Percentiles rank a stretch among this genome's conserved stretches.
Evolutionary conservation across 345 rosid species (phyloP).

Genomic region (Melaleuca alternifolia): DNA sequence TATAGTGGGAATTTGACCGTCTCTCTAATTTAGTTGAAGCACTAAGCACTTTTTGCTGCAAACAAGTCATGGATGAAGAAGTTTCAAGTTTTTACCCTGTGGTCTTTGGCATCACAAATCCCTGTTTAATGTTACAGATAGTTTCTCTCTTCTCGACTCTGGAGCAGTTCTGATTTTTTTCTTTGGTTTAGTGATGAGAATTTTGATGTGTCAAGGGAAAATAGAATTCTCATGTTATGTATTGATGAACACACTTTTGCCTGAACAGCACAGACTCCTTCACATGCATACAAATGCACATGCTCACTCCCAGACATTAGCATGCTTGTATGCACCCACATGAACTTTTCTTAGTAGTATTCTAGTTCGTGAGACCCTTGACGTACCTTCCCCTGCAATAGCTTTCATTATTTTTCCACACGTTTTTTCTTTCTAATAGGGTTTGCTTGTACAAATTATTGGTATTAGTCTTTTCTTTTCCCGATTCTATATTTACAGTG

Average conservation of each 20-base stretch:
- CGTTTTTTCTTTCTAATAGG: not conserved
- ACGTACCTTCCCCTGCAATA: not conserved
- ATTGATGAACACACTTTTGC: not conserved
- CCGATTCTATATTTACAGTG: not conserved
- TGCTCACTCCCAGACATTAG: not conserved
- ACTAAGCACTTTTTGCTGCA: not conserved
- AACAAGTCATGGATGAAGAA: not conserved
- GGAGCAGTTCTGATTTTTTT: not conserved
- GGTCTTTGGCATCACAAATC: not conserved
- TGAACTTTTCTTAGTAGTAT: not conserved
- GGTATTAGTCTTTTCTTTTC: not conserved
- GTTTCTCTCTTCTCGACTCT: not conserved
- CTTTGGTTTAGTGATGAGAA: not conserved
- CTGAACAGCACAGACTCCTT: not conserved
- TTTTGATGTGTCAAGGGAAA: not conserved
- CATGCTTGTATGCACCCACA: not conserved
- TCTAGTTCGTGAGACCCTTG: not conserved
- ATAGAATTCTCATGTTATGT: not conserved
- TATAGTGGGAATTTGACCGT: not conserved
- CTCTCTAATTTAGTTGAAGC: not conserved
- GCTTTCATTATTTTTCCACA: not conserved
- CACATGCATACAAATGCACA: not conserved
- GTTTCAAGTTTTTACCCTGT: not conserved
- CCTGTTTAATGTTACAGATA: not conserved
- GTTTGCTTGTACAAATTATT: not conserved